These are phyloP conservation scores for Vitis hybrid DNA, from an alignment of 177 flowering plant species.

Conservation along the genomic window DNA sequence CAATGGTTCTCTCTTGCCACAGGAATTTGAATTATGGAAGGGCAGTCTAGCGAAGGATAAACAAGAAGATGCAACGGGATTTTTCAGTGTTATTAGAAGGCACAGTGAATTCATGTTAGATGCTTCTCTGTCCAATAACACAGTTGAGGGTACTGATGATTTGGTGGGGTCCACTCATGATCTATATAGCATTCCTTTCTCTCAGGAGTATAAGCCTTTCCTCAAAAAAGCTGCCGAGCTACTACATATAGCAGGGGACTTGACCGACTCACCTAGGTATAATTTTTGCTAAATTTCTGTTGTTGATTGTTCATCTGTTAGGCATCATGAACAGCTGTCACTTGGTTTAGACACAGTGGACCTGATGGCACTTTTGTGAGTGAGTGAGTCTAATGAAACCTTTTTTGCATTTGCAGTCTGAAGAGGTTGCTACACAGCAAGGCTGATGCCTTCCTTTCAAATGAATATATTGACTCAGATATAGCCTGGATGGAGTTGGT, in stretches of 20 bases:
- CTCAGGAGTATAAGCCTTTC: no score
- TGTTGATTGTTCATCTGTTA: no score
- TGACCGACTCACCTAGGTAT: no score
- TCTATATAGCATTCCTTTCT: no score
- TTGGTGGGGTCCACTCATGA: conserved; percentile 26
- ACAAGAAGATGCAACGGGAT: conserved; percentile 63
- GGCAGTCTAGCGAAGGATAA: conserved; percentile 49
- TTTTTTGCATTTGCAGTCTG: conserved; percentile 70
- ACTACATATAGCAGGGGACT: no score
- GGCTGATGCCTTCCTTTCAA: conserved; percentile 89
- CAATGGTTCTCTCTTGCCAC: no score
- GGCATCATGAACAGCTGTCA: no score
- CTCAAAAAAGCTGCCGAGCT: no score
- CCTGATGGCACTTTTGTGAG: no score
- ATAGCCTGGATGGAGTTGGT: conserved; percentile 99
- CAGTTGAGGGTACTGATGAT: conserved; percentile 13
- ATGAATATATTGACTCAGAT: conserved; percentile 93
- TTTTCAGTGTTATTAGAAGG: conserved; percentile 78
- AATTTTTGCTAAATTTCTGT: no score
- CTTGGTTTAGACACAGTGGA: no score
- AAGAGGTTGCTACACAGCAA: conserved; percentile 76
- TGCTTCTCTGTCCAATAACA: conserved; percentile 19
- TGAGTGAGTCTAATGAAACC: no score
- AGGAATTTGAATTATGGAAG: conserved; percentile 90
- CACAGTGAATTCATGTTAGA: conserved; percentile 49